phyloP scores from a whole-genome alignment of 75 land plant genomes.

The Sequoia sempervirens region DNA sequence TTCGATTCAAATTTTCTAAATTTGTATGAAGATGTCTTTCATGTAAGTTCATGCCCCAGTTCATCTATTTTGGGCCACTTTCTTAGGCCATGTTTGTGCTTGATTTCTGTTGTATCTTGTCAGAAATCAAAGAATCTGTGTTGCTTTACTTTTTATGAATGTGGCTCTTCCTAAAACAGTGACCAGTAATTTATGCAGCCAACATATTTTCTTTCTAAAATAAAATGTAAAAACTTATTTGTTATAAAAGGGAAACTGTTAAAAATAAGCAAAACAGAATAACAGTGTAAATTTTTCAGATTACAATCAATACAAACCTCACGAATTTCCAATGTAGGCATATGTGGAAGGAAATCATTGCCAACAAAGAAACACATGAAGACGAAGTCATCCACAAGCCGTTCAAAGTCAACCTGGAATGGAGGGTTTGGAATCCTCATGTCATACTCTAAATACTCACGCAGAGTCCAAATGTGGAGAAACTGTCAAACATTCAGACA shows the following conservation, averaged over 20 bases:
- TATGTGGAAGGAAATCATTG: conserved; percentile 80
- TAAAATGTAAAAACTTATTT: neutral
- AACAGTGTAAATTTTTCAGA: neutral
- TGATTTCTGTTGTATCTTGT: neutral
- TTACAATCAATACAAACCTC: conserved; percentile 41
- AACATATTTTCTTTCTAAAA: neutral
- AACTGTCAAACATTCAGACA: conserved; percentile 35
- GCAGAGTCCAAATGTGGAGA: conserved; percentile 55
- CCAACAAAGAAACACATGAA: conserved; percentile 76
- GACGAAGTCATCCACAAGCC: conserved; percentile 71
- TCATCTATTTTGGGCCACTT: neutral
- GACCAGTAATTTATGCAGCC: neutral
- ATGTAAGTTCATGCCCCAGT: neutral
- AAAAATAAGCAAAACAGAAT: neutral
- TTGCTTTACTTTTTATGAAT: neutral
- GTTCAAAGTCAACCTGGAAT: conserved; percentile 43
- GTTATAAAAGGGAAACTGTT: neutral
- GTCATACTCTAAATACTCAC: conserved; percentile 65
- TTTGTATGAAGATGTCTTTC: neutral
- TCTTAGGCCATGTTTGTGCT: neutral
- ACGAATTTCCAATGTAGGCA: conserved; percentile 78
- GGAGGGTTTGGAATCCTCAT: conserved; percentile 42
- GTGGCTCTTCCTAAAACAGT: neutral
- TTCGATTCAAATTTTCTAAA: neutral
- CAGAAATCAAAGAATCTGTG: too few species aligned